Evolutionary conservation across 208 protist genomes (phyloP), one percentile per base, ranked within the genome.

Genomic region (Leishmania mexicana): DNA sequence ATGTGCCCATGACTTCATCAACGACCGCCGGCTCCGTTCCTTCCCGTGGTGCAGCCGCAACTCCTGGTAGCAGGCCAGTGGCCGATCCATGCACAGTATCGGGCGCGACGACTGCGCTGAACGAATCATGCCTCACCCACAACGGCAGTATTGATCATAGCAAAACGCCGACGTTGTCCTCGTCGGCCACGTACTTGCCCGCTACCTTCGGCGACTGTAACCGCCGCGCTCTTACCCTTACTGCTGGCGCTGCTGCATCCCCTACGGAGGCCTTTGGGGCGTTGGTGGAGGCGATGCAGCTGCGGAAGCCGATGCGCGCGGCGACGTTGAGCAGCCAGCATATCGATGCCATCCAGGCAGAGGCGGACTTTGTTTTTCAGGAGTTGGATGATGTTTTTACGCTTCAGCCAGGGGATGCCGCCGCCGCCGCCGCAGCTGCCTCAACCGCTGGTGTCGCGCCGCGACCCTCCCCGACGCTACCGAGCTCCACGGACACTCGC

Each of bases 381-480:
- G 85, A 75, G 62, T 68, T 95, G 75, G 84, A 89, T 45, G 83
- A 89, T 68, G 91, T 86, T 38, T 95, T 92, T 81, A 77, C 42
- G 47, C 71, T 92, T 35, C 42, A 73, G 38, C 82, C 83, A 10
- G 88, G 85, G 8, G 91, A 95, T 67, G 64, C 68, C 40, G 67
- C 58, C 21, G 67, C 67, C 47, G 67, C 67, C 17, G 67, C 67
- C 45, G 74, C 67, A n/a, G 40, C 65, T 35, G 31, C 68, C 57
- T 24, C 28, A 31, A 51, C 5, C 8, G 15, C 19, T 40, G 47
- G 38, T n/a, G 38, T 31, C 73, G 17, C 13, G 45, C 40, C 58
- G 60, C 0, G 13, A 49, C 28, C 60, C 21, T 70, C 38, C 28
- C 38, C 38, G 28, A 7, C n/a, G 28, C 75, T 47, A 2, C 15